phyloP scores from a whole-genome alignment of 2,329 filamentous ascomycete species.

The Venturia pyrina region DNA sequence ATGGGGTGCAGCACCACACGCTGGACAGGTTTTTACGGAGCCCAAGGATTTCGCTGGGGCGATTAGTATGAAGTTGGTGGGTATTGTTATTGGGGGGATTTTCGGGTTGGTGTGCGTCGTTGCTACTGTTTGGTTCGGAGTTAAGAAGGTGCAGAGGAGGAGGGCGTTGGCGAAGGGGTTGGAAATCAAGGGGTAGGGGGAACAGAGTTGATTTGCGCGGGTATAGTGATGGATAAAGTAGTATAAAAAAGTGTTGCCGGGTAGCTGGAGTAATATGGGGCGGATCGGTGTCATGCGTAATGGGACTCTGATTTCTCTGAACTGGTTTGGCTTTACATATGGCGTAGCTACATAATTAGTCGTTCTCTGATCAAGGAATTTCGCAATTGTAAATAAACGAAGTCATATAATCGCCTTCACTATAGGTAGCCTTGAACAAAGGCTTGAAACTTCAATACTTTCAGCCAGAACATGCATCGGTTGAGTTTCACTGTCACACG shows the following conservation, averaged over 20 bases:
- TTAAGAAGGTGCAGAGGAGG: background rate
- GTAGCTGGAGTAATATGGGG: background rate
- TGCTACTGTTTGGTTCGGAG: background rate
- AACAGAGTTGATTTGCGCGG: background rate
- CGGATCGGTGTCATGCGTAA: background rate
- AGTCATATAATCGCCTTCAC: too few species aligned
- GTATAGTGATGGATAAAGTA: background rate
- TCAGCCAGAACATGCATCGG: too few species aligned
- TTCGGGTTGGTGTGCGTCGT: background rate
- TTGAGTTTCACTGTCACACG: too few species aligned
- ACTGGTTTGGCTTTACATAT: too few species aligned
- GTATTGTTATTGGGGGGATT: background rate
- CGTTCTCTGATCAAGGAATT: too few species aligned
- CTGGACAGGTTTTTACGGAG: background rate
- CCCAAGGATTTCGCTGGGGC: background rate
- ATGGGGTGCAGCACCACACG: background rate
- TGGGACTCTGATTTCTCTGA: too few species aligned
- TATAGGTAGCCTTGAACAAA: too few species aligned
- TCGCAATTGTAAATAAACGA: too few species aligned
- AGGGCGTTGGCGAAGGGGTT: background rate
- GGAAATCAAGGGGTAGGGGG: background rate
- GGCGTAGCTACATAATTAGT: too few species aligned
- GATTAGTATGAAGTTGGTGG: background rate
- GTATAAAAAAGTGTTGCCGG: background rate
- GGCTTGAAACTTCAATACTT: too few species aligned